Percentiles rank a stretch among this genome's conserved stretches.
phyloP scores from a whole-genome alignment of 2,329 filamentous ascomycete species.

The Sporothrix euskadiensis region DNA sequence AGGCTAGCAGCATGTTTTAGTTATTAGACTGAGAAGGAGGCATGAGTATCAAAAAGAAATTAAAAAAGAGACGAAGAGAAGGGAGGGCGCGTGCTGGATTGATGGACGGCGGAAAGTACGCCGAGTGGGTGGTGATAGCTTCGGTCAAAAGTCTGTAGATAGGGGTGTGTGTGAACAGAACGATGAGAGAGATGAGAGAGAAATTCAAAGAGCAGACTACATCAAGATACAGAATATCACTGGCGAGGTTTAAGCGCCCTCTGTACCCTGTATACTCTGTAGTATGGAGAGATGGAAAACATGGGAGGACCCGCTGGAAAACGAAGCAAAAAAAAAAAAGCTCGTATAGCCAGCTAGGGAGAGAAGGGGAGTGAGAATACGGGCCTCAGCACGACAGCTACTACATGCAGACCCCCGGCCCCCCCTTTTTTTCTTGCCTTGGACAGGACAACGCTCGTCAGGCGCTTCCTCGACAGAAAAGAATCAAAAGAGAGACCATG shows the following conservation, averaged over 20 bases:
- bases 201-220: not conserved
- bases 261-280: too few relatives aligned
- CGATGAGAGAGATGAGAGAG: not conserved
- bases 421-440: not conserved
- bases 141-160: not conserved
- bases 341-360: slow-evolving; percentile 20
- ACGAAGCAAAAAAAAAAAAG: slow-evolving; percentile 2
- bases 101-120: not conserved
- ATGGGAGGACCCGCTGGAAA: not conserved
- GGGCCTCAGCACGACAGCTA: not conserved
- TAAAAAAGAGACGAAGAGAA: not conserved
- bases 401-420: not conserved
- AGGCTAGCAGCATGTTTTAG: not conserved
- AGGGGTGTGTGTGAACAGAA: not conserved
- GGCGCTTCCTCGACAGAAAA: not conserved
- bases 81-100: not conserved
- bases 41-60: not conserved
- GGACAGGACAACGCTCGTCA: too few relatives aligned
- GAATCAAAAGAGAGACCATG: not conserved
- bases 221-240: not conserved
- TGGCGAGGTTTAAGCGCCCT: not conserved
- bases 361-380: not conserved
- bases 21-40: not conserved
- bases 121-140: not conserved
- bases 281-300: not conserved